Conservation (phyloP, 2,329 filamentous ascomycete species). For the Cercospora citrullina region DNA sequence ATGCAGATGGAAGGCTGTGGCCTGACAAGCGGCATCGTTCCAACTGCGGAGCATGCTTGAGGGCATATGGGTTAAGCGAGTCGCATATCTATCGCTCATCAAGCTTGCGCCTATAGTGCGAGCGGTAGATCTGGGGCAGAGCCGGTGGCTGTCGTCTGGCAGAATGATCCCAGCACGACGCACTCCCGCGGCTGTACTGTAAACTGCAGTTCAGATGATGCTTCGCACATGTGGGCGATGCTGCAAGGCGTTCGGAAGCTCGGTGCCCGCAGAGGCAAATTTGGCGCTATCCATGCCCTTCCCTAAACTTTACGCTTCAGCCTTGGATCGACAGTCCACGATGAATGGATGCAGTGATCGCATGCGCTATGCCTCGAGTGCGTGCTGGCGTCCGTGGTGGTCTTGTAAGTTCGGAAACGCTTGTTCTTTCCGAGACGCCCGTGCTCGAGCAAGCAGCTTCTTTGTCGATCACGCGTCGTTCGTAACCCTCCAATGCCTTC, state of each 20-base stretch:
- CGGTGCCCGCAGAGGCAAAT: neutral
- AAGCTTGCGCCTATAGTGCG: neutral
- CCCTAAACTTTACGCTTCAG: neutral
- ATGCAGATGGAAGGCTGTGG: neutral
- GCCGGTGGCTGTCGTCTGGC: neutral
- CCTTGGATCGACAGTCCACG: neutral
- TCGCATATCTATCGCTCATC: neutral
- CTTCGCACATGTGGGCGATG: neutral
- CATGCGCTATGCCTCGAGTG: neutral
- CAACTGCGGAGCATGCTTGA: neutral
- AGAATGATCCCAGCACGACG: neutral
- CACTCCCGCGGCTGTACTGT: neutral
- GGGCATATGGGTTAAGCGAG: neutral
- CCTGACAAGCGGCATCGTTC: neutral
- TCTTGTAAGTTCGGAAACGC: neutral
- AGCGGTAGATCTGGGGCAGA: neutral
- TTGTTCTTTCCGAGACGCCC: neutral
- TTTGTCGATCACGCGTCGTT: neutral
- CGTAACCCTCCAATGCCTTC: neutral
- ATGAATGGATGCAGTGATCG: neutral
- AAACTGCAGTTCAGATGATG: constrained; percentile 4
- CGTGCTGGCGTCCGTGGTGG: neutral
- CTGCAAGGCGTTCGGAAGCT: neutral
- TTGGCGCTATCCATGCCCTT: neutral
- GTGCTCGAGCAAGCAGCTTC: neutral